phyloP scores from a whole-genome alignment of 2,329 filamentous ascomycete species.

The Myotisia sp. region DNA sequence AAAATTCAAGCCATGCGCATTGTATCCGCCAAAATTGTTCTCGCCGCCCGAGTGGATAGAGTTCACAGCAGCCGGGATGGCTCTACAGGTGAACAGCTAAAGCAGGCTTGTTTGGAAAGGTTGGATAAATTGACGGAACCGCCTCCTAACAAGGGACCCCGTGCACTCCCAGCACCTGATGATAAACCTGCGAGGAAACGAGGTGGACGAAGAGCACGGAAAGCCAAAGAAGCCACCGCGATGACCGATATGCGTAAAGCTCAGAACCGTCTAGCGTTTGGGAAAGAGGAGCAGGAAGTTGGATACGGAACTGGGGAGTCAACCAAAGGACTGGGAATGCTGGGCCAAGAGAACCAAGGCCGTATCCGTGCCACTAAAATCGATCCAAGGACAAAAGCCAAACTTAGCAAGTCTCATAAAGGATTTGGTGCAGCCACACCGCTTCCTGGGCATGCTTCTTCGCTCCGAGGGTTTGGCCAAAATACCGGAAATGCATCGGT shows the following conservation, averaged over 20 bases:
- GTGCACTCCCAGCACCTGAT: slow-evolving; percentile 80
- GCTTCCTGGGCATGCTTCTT: slow-evolving; percentile 53
- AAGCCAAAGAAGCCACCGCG: slow-evolving; percentile 90
- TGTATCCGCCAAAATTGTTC: slow-evolving; percentile 78
- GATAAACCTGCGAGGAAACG: slow-evolving; percentile 91
- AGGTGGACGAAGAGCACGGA: slow-evolving; percentile 74
- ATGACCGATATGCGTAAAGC: slow-evolving; percentile 95
- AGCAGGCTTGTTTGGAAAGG: slow-evolving; percentile 66
- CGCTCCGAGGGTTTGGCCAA: slow-evolving; percentile 63
- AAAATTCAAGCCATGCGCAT: slow-evolving; percentile 93
- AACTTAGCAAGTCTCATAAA: slow-evolving; percentile 86
- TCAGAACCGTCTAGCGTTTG: slow-evolving; percentile 91
- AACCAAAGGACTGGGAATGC: slow-evolving; percentile 86
- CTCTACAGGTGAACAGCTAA: slow-evolving; percentile 66
- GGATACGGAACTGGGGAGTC: slow-evolving; percentile 78
- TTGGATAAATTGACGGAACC: slow-evolving; percentile 88
- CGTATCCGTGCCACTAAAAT: slow-evolving; percentile 77
- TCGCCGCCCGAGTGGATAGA: slow-evolving; percentile 83
- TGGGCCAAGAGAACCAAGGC: slow-evolving; percentile 77
- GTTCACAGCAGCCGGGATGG: slow-evolving; percentile 72
- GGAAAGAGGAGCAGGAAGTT: slow-evolving; percentile 86
- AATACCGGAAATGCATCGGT: slow-evolving; percentile 48
- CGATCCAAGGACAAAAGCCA: slow-evolving; percentile 83
- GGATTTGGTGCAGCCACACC: slow-evolving; percentile 68
- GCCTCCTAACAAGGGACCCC: slow-evolving; percentile 71